These are phyloP conservation scores for Microbotryomycetes sp. DNA, from an alignment of 1,284 basidiomycete genomes.

Conservation along the genomic window DNA sequence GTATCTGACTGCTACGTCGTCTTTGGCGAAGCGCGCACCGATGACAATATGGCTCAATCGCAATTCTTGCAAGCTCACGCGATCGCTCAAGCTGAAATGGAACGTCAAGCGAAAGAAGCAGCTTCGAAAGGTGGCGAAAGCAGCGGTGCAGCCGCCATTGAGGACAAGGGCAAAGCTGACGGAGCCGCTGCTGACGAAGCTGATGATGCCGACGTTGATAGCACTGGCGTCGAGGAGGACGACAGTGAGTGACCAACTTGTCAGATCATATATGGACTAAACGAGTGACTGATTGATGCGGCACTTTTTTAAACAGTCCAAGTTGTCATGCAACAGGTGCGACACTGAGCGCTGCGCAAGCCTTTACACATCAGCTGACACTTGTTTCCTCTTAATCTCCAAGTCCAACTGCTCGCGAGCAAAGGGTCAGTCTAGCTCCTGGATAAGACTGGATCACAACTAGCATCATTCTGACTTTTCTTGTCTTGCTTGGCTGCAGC, in stretches of 20 bases:
- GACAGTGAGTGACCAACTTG: conserved; percentile 52
- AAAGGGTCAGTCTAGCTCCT: conserved; percentile 47
- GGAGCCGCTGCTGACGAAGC: conserved; percentile 35
- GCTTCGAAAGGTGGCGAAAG: conserved; percentile 14
- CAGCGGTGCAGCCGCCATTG: conserved; percentile 19
- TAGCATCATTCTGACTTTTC: too few species aligned
- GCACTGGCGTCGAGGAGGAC: conserved; percentile 65
- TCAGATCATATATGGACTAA: too few species aligned
- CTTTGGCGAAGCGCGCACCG: conserved; percentile 89
- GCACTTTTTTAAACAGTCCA: conserved; percentile 51
- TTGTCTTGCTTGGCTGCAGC: too few species aligned
- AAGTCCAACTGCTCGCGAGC: conserved; percentile 62
- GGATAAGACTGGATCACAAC: too few species aligned
- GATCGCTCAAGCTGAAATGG: conserved; percentile 32
- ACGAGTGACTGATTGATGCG: neutral
- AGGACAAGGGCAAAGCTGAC: conserved; percentile 17
- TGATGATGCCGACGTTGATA: conserved; percentile 45
- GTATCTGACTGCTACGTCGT: conserved; percentile 98
- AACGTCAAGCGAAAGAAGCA: conserved; percentile 20
- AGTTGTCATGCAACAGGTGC: conserved; percentile 75
- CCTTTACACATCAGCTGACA: too few species aligned
- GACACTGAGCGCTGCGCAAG: too few species aligned
- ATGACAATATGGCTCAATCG: conserved; percentile 13
- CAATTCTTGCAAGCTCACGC: conserved; percentile 33
- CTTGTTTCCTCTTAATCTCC: neutral